Base-by-base conservation (phyloP, 345 rosid species). In the Syzygium aqueum region DNA sequence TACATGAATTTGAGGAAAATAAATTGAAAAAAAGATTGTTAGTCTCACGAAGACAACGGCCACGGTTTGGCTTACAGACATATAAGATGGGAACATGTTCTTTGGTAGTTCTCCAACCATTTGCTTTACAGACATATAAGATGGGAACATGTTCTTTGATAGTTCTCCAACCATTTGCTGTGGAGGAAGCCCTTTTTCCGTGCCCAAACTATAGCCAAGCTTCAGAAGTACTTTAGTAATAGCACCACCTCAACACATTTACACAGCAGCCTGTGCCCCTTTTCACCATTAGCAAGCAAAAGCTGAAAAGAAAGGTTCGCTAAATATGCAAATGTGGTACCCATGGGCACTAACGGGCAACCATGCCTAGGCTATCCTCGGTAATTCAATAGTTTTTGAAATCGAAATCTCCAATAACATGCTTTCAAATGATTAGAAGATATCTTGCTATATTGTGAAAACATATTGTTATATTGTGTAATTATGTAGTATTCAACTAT, bases 81-180 rank as follows among this genome's bases (percentile, higher is more conserved):
- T 91, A 87, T 93, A 89, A 89, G 92, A 90, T 22, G 95, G 88
- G 85, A 88, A 88, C 52, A 91, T 87, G 91, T 95, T 96, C 87
- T 89, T 90, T 49, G 91, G 85, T 53, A 95, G 87, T 84, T 87
- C 87, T 63, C 85, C 91, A 87, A 89, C 84, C 85, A 84, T 87
- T 91, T 94, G 94, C 46, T 88, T 57, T 40, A 94, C 96, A 61
- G 91, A 89, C 77, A 94, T 91, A 87, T 93, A 89, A 89, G 92
- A 90, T 22, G 95, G 88, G 85, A 88, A 88, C 52, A 91, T 87
- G 91, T 95, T 96, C 87, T 89, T 90, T 49, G 91, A 86, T 53
- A 95, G 87, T 84, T 87, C 87, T 63, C 85, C 91, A 87, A 89
- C 84, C 85, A 84, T 87, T 91, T 94, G 94, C 46, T 88, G 89